Base-by-base conservation (phyloP, 352 stramenopile genomes). In the Phytophthora rubi region DNA sequence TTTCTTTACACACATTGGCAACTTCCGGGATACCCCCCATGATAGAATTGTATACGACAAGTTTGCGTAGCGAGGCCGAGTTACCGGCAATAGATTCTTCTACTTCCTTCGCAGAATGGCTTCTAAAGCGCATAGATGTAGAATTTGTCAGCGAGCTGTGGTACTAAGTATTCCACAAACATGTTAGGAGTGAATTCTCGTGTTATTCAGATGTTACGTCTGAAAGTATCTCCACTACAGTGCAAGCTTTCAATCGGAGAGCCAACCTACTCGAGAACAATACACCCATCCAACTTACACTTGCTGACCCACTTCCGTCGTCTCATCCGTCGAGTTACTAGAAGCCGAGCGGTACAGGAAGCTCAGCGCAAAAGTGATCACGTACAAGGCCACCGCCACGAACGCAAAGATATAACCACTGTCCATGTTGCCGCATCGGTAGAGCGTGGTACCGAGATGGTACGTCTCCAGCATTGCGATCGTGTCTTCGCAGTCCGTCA, bases 401-500 rank as follows among this genome's bases (percentile, higher is more conserved):
- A 86, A 86, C 12, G 54, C 63, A 62, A 86, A 82, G 33, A 86
- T 64, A 26, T 79, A 71, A 39, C 73, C 67, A 21, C 66, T 59
- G 61, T 71, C 79, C 78, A 83, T 83, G 45, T 49, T 78, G 42
- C 73, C 75, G 47, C 78, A 85, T 53, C 78, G 78, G 69, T 82
- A 82, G 18, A 85, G 62, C 15, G 45, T 61, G 12, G 62, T 57
- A 18, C 64, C 66, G 71, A 23, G 45, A 26, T 82, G 74, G 53
- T 78, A 77, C 32, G 57, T 54, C 45, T 61, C 48, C 59, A 78
- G 75, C 44, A 47, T 60, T 12, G 53, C 35, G 60, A 75, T 80
- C 45, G 56, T 68, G 21, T 45, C 47, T 16, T 65, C 54, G 53
- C 73, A 81, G 51, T 81, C 66, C 12, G 55, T 39, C 13, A 80